These are phyloP conservation scores for Sextonia rubra DNA, from an alignment of 164 flowering plant genomes.

Conservation along the genomic window DNA sequence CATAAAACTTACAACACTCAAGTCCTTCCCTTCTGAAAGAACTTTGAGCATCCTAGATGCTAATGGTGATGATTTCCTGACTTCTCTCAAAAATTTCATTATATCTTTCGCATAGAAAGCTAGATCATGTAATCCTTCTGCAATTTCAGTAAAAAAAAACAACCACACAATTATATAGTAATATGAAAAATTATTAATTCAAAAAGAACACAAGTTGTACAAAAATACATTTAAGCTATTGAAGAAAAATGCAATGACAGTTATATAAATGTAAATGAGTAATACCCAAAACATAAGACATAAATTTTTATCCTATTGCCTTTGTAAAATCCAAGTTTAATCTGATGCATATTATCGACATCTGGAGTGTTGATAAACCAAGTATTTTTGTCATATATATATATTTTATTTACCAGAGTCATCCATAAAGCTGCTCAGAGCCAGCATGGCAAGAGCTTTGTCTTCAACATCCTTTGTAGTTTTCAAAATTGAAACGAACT, in stretches of 20 bases:
- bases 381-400: background rate
- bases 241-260: background rate
- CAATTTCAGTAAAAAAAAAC: background rate
- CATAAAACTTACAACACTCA: constrained; percentile 47
- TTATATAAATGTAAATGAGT: background rate
- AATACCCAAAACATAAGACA: background rate
- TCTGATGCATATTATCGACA: background rate
- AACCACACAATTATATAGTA: background rate
- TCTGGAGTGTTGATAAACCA: background rate
- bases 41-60: constrained; percentile 61
- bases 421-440: constrained; percentile 54
- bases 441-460: constrained; percentile 65
- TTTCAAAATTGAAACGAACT: constrained; percentile 49
- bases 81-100: constrained; percentile 58
- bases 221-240: background rate
- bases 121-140: constrained; percentile 64
- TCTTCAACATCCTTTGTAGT: constrained; percentile 57
- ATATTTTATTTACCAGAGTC: constrained; percentile 48
- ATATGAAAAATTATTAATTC: background rate
- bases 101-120: constrained; percentile 49
- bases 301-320: background rate
- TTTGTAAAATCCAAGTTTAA: background rate
- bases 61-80: constrained; percentile 50
- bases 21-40: constrained; percentile 52
- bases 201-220: background rate